Base-by-base conservation (phyloP, 148 eudicot genomes). In the Chenopodium berlandieri region DNA sequence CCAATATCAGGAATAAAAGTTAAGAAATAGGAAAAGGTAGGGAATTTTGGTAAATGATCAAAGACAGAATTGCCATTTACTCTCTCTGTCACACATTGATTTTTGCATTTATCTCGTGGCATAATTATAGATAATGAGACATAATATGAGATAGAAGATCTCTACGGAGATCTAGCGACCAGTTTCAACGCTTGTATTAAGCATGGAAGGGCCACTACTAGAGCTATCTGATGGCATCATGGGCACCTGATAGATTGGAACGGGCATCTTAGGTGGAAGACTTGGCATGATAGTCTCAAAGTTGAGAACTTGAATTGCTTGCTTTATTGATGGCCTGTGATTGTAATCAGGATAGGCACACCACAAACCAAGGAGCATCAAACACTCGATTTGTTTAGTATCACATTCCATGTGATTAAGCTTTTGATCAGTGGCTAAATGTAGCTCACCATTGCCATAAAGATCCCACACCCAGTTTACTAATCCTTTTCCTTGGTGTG, bases 361-460 rank as follows among this genome's bases (percentile, higher is more conserved):
- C 89, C 92, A 89, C 52, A 89, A 66, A 30, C 89, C 91, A 0
- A 85, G 87, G 20, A 85, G 81, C 86, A 89, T 80, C 84, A 89
- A 79, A 17, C 85, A 64, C 78, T 91, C 91, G 2, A 80, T 71
- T 62, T 91, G 85, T 50, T 84, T 75, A 10, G 17, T 78, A 1
- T 84, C 86, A 16, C 76, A 88, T 32, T 85, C 84, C 70, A 13
- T 56, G 7, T 75, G 50, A 1, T 67, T 34, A 67, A 90, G 50
- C 67, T 76, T 87, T 73, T 56, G 67, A 75, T 89, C 89, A 0
- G 78, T 71, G 27, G 83, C 88, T 16, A 78, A 66, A 78, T 81
- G 72, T 25, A 87, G 40, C 25, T 78, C 66, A 4, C 87, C 88
- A 4, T 64, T 73, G 23, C 85, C 90, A 80, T 86, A 85, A 2